Conservation (phyloP, 106 monocot species). For the Phalaenopsis aphrodite region DNA sequence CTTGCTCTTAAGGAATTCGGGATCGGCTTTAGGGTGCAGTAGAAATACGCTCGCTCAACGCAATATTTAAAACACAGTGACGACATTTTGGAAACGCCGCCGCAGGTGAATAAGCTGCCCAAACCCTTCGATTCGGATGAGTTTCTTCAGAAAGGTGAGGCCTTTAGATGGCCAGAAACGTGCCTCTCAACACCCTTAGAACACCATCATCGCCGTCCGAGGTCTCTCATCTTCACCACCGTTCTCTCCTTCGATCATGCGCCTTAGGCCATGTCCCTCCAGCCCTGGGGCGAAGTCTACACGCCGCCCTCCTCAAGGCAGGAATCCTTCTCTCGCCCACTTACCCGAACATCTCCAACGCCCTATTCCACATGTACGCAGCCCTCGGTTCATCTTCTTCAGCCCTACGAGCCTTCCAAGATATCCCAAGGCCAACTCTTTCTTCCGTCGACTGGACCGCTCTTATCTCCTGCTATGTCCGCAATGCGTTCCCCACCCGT, state of each 20-base stretch:
- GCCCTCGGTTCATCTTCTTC: slow-evolving; percentile 12
- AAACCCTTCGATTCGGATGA: not conserved
- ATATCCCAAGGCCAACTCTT: slow-evolving; percentile 11
- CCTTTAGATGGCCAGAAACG: not conserved
- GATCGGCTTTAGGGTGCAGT: no score
- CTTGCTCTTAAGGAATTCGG: no score
- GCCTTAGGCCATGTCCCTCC: slow-evolving; percentile 24
- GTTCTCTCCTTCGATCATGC: slow-evolving; percentile 33
- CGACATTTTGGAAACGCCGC: no score
- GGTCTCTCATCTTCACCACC: slow-evolving; percentile 11
- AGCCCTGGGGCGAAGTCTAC: slow-evolving; percentile 16
- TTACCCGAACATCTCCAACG: not conserved
- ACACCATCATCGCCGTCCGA: not conserved
- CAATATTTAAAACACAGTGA: no score
- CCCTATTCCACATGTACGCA: slow-evolving; percentile 10
- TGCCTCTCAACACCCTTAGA: not conserved
- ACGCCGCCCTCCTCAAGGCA: slow-evolving; percentile 28
- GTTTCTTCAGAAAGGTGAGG: not conserved
- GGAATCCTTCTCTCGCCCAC: slow-evolving; percentile 13
- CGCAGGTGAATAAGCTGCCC: no score
- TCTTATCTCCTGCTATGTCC: slow-evolving; percentile 24
- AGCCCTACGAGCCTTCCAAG: slow-evolving; percentile 23
- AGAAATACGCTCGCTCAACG: no score
- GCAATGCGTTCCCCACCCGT: slow-evolving; percentile 13
- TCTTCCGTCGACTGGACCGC: slow-evolving; percentile 31